phyloP scores from a whole-genome alignment of 805 yeast genomes.

The Saccharomycopsis malanga region DNA sequence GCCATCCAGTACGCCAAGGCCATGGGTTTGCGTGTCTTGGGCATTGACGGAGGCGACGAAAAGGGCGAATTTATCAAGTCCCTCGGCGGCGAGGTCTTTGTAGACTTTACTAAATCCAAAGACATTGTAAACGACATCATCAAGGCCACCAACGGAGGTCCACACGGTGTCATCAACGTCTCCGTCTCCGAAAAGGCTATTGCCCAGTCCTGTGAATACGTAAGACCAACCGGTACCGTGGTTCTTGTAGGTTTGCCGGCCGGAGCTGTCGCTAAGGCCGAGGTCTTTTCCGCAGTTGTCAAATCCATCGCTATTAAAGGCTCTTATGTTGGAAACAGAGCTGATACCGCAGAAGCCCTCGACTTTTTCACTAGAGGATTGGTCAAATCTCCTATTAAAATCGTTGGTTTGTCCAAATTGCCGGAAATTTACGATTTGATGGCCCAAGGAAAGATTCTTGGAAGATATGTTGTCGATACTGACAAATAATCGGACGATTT shows the following conservation, averaged over 20 bases:
- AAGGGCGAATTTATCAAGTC: slow-evolving; percentile 39
- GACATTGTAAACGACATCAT: slow-evolving; percentile 47
- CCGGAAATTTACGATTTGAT: slow-evolving; percentile 47
- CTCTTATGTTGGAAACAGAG: slow-evolving; percentile 83
- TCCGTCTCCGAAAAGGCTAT: slow-evolving; percentile 65
- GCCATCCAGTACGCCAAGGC: slow-evolving; percentile 55
- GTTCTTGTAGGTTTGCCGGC: slow-evolving; percentile 73
- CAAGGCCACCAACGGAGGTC: slow-evolving; percentile 58
- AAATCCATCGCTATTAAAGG: slow-evolving; percentile 66
- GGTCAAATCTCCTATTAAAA: slow-evolving; percentile 54
- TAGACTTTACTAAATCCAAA: slow-evolving; percentile 47
- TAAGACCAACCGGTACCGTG: slow-evolving; percentile 61
- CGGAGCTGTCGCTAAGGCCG: slow-evolving; percentile 57
- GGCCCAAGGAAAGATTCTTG: slow-evolving; percentile 56
- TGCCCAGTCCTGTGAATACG: slow-evolving; percentile 47
- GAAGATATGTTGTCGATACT: slow-evolving; percentile 86
- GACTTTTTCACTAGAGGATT: slow-evolving; percentile 64
- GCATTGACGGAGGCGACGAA: slow-evolving; percentile 50
- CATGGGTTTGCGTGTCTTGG: slow-evolving; percentile 50
- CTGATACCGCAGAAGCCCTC: slow-evolving; percentile 69
- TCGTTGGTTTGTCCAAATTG: slow-evolving; percentile 49
- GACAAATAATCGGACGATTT: no score
- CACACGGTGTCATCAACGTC: slow-evolving; percentile 69
- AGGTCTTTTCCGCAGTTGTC: slow-evolving; percentile 65
- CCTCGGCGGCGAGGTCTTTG: slow-evolving; percentile 47